Evolutionary conservation across 129 eudicot species (phyloP).

Genomic region (Ambrosia artemisiifolia): DNA sequence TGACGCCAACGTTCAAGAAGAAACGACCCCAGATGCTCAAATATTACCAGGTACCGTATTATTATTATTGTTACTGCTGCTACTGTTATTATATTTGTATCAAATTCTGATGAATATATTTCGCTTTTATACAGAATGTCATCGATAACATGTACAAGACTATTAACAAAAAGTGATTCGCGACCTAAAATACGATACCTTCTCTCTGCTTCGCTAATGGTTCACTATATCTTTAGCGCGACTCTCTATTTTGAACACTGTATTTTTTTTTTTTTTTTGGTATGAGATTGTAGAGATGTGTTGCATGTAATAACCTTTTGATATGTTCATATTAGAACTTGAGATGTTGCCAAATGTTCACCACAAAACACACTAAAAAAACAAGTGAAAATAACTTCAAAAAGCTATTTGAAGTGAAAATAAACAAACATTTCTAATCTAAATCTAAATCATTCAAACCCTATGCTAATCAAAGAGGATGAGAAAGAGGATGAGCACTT

Average conservation of each 20-base stretch:
- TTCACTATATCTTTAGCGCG: not conserved
- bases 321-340: not conserved
- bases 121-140: conserved; percentile 11
- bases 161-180: conserved; percentile 30
- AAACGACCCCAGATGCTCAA: conserved; percentile 84
- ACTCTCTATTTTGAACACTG: conserved; percentile 7
- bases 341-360: not conserved
- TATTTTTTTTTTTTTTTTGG: not conserved
- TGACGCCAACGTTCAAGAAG: conserved; percentile 86
- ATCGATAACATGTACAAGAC: conserved; percentile 39
- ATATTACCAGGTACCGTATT: conserved; percentile 56
- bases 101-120: not conserved
- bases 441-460: conserved; percentile 10
- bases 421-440: conserved; percentile 6
- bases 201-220: not conserved
- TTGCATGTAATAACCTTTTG: not conserved
- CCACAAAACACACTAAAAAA: conserved; percentile 4
- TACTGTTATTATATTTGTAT: not conserved
- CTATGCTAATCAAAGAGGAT: conserved; percentile 48
- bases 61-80: no score
- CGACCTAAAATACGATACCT: not conserved
- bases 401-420: conserved; percentile 13
- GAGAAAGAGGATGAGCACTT: conserved; percentile 99
- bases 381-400: conserved; percentile 22
- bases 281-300: conserved; percentile 22